Base-by-base conservation (phyloP, 768 basidiomycete species). In the Russula griseocarnosa region DNA sequence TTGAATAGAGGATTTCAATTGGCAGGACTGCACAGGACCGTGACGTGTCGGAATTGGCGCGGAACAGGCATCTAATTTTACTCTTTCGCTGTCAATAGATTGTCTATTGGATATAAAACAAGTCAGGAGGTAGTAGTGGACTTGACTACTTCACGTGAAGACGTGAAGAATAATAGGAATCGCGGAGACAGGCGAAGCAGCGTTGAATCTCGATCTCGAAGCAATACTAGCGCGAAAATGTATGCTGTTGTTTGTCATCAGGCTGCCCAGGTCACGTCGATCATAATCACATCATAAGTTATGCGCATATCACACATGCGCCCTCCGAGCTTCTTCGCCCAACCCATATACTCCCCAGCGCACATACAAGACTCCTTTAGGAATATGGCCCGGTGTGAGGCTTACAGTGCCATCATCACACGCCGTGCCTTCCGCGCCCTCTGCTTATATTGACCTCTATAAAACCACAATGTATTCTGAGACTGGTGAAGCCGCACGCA, bases 201-300 rank as follows among this genome's bases (percentile, higher is more conserved):
- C 50, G 9, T 71, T 70, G 1, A n/a, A 71, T 66, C 59, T 75
- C 73, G 61, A n/a, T 90, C 86, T 9, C 86, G 84, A 32, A 92
- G 77, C 49, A 92, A 76, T 5, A 90, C 73, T 1, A 88, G 82
- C 1, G 86, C 81, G 72, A 91, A 84, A 24, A 82, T 71, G 20
- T 78, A 73, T 20, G 87, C 90, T 92, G 51, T 54, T 20, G 42
- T 28, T 24, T 6, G 18, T 30, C n/a, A 40, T 49, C 28, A 69
- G 51, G 28, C 9, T n/a, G n/a, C n/a, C n/a, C n/a, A n/a, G n/a
- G n/a, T n/a, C n/a, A n/a, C n/a, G n/a, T n/a, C n/a, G n/a, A n/a
- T n/a, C n/a, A n/a, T n/a, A n/a, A n/a, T n/a, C n/a, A n/a, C n/a
- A n/a, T n/a, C n/a, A n/a, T n/a, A n/a, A n/a, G n/a, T n/a, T n/a